Percentiles rank a stretch among this genome's conserved stretches.
Evolutionary conservation across 257 asterid genomes (phyloP).

Genomic region (Plantago ovata): DNA sequence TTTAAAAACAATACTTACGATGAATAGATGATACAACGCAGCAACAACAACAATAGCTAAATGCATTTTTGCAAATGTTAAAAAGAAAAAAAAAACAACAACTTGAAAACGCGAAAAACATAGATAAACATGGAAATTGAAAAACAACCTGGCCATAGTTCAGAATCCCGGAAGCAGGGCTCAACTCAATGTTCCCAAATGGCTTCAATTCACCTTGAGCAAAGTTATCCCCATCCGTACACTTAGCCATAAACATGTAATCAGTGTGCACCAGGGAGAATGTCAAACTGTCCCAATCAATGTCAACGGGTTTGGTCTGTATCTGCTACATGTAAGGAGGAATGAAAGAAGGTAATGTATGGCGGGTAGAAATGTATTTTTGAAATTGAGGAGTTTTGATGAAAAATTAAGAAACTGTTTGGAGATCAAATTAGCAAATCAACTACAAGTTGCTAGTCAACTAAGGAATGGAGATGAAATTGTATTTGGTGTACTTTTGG

Average conservation of each 20-base stretch:
- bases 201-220: slow-evolving; percentile 53
- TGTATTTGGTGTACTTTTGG: no score
- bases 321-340: no score
- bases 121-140: neutral
- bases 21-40: neutral
- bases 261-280: slow-evolving; percentile 53
- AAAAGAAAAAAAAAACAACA: neutral
- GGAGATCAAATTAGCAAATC: no score
- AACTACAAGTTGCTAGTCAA: no score
- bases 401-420: no score
- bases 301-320: slow-evolving; percentile 29
- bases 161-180: slow-evolving; percentile 68
- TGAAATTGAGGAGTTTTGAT: no score
- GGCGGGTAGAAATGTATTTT: no score
- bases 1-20: neutral
- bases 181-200: slow-evolving; percentile 79
- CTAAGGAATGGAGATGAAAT: no score
- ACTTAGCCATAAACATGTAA: slow-evolving; percentile 65
- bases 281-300: slow-evolving; percentile 77
- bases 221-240: slow-evolving; percentile 48
- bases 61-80: neutral
- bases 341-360: no score
- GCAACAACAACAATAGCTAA: no score
- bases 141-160: slow-evolving; percentile 68
- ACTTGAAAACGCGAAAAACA: neutral